Percentiles rank a stretch among this genome's conserved stretches.
phyloP scores from a whole-genome alignment of 768 basidiomycete species.

The Auricularia cornea region DNA sequence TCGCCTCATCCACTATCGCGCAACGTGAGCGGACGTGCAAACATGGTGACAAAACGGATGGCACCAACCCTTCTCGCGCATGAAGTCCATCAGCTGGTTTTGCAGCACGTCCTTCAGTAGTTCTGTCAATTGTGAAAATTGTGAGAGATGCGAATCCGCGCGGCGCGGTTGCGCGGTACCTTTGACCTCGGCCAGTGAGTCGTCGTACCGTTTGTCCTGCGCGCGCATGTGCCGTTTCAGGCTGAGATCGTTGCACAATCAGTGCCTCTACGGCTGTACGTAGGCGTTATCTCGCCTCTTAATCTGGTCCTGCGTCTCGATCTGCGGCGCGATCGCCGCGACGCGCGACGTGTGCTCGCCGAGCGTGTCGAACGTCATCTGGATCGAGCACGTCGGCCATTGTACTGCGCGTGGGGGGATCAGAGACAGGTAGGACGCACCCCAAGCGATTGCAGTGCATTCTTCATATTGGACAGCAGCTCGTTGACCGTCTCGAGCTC shows the following conservation, averaged over 20 bases:
- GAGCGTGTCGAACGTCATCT: conserved; percentile 40
- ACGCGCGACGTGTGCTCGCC: conserved; percentile 38
- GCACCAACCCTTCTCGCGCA: conserved; percentile 37
- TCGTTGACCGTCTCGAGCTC: conserved; percentile 14
- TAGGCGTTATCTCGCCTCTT: conserved; percentile 34
- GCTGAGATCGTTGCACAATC: conserved; percentile 27
- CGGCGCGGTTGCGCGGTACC: conserved; percentile 20
- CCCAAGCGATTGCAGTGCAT: conserved; percentile 22
- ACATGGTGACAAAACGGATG: too few relatives aligned
- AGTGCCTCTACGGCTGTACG: too few relatives aligned
- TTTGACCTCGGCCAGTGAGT: conserved; percentile 42
- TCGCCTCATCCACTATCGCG: conserved; percentile 42
- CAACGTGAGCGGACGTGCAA: too few relatives aligned
- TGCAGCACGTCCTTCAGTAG: conserved; percentile 40
- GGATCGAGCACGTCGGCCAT: background rate
- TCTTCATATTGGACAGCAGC: conserved; percentile 23
- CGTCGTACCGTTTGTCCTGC: conserved; percentile 36
- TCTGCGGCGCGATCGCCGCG: conserved; percentile 31
- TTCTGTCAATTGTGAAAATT: conserved; percentile 21
- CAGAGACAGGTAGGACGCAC: conserved; percentile 15
- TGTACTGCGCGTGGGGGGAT: background rate
- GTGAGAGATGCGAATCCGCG: background rate
- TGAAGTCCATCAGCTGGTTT: conserved; percentile 34
- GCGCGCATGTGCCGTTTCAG: conserved; percentile 35
- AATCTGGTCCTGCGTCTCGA: conserved; percentile 33